Evolutionary conservation across 2,329 filamentous ascomycete species (phyloP), one percentile per base, ranked within the genome.

Genomic region (Xylariaceae sp.): DNA sequence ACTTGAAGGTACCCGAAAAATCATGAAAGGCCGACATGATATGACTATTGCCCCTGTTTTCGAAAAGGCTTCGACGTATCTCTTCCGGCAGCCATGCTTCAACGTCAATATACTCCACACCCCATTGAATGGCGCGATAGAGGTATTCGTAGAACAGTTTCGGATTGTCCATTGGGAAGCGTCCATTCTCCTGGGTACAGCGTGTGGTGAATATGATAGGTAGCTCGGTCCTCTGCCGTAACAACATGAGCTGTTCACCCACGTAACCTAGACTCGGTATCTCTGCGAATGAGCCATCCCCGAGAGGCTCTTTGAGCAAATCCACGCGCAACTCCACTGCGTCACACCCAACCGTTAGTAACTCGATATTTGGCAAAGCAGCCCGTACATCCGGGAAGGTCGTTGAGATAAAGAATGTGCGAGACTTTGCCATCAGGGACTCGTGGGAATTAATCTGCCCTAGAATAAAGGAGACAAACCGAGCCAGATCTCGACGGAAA

Each of bases 21-120:
- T 94, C 90, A 72, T 95, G 91, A 69, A 93, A 94, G 10, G 91
- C 90, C n/a, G 90, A 93, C 78, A 95, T 92, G 73, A 96, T 91
- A 65, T 87, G 88, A 68, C 88, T 93, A 73, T 86, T 89, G 1
- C 90, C 90, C 65, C 88, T 87, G 56, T 83, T 80, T 65, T 88
- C 83, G 56, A 85, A 88, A 8, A 95, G 75, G 61, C 78, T 81
- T 63, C 80, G 80, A 63, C 90, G 81, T 58, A 95, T 89, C 5
- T 83, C 78, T 71, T 92, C 89, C 0, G 90, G 90, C 44, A 95
- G 80, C 89, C 90, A 94, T 45, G 95, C 76, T 76, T 95, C 90
- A 55, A 95, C 90, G 68, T 96, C 90, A 63, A 95, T 88, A 71
- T 95, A 96, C 73, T 95, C 90, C 60, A 91, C 88, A 1, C 91